Conservation (phyloP, 2,329 filamentous ascomycete genomes). For the Thielaviopsis euricoi region DNA sequence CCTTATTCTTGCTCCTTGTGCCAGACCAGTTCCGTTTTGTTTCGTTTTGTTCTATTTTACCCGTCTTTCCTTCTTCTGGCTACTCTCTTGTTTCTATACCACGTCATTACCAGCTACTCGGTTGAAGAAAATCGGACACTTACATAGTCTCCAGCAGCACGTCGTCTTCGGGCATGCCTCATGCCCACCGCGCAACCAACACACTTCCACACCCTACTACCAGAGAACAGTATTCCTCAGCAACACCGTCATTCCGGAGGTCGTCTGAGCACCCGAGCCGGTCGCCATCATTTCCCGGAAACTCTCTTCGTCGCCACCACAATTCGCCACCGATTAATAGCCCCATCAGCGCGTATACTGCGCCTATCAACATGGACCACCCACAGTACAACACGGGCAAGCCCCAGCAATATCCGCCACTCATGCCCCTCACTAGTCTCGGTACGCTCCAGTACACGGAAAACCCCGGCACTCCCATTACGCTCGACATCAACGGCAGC, state of each 20-base stretch:
- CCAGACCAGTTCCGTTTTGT: neutral
- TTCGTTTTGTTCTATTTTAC: neutral
- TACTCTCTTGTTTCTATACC: neutral
- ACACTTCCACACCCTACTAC: conserved; percentile 35
- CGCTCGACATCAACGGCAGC: conserved; percentile 58
- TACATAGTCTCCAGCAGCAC: conserved; percentile 27
- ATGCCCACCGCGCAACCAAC: conserved; percentile 35
- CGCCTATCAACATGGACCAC: conserved; percentile 33
- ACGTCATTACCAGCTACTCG: neutral
- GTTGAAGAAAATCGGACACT: conserved; percentile 15
- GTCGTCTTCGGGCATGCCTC: conserved; percentile 39
- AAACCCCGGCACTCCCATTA: conserved; percentile 31
- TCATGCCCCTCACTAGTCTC: conserved; percentile 32
- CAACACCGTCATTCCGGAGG: conserved; percentile 34
- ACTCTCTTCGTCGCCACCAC: conserved; percentile 31
- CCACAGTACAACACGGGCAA: conserved; percentile 21
- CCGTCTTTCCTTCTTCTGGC: neutral
- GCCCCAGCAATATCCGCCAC: conserved; percentile 35
- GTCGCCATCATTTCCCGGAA: conserved; percentile 33
- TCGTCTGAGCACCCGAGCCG: conserved; percentile 32
- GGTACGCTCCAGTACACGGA: conserved; percentile 47
- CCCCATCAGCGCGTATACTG: conserved; percentile 28
- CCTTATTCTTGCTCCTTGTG: neutral
- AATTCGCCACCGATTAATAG: conserved; percentile 34
- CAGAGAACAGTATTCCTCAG: conserved; percentile 36